phyloP scores from a whole-genome alignment of 2,329 filamentous ascomycete species.

The Aspergillus piperis region DNA sequence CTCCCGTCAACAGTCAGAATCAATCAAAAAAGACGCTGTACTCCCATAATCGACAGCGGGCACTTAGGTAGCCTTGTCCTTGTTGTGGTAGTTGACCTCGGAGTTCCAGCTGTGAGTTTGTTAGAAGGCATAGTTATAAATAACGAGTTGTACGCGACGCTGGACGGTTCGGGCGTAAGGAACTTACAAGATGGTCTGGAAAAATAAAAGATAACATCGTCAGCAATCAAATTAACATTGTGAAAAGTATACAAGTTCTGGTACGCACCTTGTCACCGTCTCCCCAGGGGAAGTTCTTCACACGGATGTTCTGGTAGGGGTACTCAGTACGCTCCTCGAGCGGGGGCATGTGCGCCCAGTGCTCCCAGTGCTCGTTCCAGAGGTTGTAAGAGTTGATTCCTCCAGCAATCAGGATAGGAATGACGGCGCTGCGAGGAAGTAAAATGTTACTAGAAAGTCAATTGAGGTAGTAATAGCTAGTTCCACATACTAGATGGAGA shows the following conservation, averaged over 20 bases:
- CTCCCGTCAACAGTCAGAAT: slow-evolving; percentile 4
- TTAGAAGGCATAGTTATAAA: slow-evolving; percentile 16
- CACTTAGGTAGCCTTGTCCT: slow-evolving; percentile 65
- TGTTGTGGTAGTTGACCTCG: slow-evolving; percentile 95
- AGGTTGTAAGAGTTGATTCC: slow-evolving; percentile 82
- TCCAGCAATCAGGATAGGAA: slow-evolving; percentile 72
- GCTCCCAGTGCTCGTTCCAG: slow-evolving; percentile 97
- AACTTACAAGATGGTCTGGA: slow-evolving; percentile 67
- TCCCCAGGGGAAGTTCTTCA: slow-evolving; percentile 94
- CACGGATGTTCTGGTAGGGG: slow-evolving; percentile 95
- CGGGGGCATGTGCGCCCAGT: slow-evolving; percentile 81
- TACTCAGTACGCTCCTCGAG: slow-evolving; percentile 92
- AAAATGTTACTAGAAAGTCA: slow-evolving; percentile 17
- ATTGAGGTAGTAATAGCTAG: slow-evolving; percentile 9
- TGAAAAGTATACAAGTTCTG: not conserved
- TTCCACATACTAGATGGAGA: slow-evolving; percentile 84
- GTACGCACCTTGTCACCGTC: slow-evolving; percentile 84
- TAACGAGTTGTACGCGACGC: not conserved
- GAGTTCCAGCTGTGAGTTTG: slow-evolving; percentile 75
- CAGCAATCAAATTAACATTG: not conserved
- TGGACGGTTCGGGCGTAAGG: not conserved
- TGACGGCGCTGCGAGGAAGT: slow-evolving; percentile 62
- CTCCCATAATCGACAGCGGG: not conserved
- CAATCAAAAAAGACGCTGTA: slow-evolving; percentile 6
- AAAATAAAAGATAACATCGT: slow-evolving; percentile 5